These are phyloP conservation scores for Zopfia rhizophila DNA, from an alignment of 2,329 filamentous ascomycete genomes.

Conservation along the genomic window DNA sequence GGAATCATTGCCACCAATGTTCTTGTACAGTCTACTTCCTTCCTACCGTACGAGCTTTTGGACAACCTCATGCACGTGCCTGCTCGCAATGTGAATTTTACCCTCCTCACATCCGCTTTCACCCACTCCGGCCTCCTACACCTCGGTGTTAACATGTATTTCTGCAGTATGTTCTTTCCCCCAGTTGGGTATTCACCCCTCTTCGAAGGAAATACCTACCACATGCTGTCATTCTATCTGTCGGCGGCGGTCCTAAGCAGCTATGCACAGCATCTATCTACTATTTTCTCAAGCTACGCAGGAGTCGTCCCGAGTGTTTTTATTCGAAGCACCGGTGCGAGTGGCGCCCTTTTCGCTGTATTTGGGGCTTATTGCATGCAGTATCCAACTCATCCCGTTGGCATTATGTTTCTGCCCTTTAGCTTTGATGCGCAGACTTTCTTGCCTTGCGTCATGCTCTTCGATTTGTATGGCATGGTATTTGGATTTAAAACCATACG, in stretches of 20 bases:
- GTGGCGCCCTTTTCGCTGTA: slow-evolving; percentile 41
- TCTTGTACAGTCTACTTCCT: slow-evolving; percentile 38
- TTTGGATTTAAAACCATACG: slow-evolving; percentile 40
- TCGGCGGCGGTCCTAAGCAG: slow-evolving; percentile 41
- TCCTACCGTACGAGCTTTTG: slow-evolving; percentile 36
- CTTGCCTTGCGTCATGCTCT: slow-evolving; percentile 43
- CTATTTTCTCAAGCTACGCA: slow-evolving; percentile 34
- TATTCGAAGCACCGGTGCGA: slow-evolving; percentile 44
- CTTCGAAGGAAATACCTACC: slow-evolving; percentile 44
- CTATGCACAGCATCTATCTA: slow-evolving; percentile 42
- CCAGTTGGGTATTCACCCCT: slow-evolving; percentile 39
- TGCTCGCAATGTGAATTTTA: slow-evolving; percentile 39
- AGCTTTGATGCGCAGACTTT: slow-evolving; percentile 43
- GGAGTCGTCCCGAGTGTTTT: slow-evolving; percentile 32
- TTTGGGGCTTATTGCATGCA: slow-evolving; percentile 40
- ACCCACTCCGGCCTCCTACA: slow-evolving; percentile 37
- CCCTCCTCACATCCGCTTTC: slow-evolving; percentile 42
- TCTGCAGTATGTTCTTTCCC: slow-evolving; percentile 42
- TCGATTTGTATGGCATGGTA: slow-evolving; percentile 45
- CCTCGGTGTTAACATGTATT: slow-evolving; percentile 42
- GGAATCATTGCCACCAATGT: slow-evolving; percentile 43
- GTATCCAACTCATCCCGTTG: slow-evolving; percentile 40
- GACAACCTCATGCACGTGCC: slow-evolving; percentile 42
- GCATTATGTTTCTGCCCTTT: slow-evolving; percentile 45
- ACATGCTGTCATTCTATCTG: slow-evolving; percentile 43